A percentile compares a stretch with the other conserved stretches of the same genome.
phyloP scores from a whole-genome alignment of 345 rosid genomes.

The Syzygium aqueum region DNA sequence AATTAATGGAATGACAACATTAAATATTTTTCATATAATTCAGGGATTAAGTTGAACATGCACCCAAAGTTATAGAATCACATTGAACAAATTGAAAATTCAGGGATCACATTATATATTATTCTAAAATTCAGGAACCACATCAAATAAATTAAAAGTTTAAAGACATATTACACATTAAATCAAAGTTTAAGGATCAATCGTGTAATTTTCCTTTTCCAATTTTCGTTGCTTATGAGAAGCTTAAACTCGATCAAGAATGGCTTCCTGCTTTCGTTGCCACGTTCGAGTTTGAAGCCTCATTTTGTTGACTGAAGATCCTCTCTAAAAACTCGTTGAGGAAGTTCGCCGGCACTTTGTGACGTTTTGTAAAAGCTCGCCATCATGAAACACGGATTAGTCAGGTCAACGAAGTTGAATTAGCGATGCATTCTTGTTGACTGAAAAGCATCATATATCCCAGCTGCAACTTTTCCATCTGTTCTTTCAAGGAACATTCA shows the following conservation, averaged over 20 bases:
- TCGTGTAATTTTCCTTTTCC: neutral
- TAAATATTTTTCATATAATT: too few relatives aligned
- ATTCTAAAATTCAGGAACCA: too few relatives aligned
- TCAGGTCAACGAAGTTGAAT: neutral
- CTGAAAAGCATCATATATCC: neutral
- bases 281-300: neutral
- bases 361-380: neutral
- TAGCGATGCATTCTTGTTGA: neutral
- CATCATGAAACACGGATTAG: neutral
- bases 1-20: too few relatives aligned
- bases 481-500: rapidly evolving
- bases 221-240: too few relatives aligned
- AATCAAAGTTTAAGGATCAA: too few relatives aligned
- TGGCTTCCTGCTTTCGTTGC: neutral
- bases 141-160: too few relatives aligned
- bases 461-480: neutral
- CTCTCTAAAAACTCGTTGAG: neutral
- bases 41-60: too few relatives aligned
- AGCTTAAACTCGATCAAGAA: neutral
- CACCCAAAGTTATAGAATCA: too few relatives aligned
- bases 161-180: too few relatives aligned
- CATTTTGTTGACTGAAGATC: neutral
- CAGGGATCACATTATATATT: too few relatives aligned
- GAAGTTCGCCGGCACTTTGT: neutral
- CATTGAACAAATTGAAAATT: too few relatives aligned